These are phyloP conservation scores for Populus hybrid DNA, from an alignment of 441 rosid genomes.

Conservation along the genomic window DNA sequence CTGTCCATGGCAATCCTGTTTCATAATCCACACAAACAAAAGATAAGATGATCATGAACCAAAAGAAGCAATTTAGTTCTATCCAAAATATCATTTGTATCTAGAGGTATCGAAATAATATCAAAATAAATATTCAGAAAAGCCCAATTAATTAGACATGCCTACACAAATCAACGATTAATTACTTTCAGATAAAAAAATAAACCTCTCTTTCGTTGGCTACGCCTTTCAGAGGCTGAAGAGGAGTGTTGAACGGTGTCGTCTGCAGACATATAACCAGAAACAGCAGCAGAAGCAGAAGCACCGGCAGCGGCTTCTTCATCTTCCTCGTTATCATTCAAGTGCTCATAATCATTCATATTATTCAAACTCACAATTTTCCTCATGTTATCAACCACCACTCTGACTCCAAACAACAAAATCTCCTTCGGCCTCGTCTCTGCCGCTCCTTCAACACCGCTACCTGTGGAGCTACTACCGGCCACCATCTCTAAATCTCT, in stretches of 20 bases:
- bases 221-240: conserved; percentile 41
- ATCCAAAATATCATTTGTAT: neutral
- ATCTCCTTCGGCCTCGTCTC: conserved; percentile 43
- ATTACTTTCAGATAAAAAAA: conserved; percentile 12
- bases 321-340: conserved; percentile 25
- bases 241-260: conserved; percentile 52
- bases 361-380: conserved; percentile 91
- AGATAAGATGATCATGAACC: too few relatives aligned
- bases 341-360: conserved; percentile 76
- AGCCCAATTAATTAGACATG: neutral
- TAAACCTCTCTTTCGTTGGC: conserved; percentile 85
- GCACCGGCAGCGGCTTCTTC: neutral
- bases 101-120: neutral
- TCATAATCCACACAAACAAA: conserved; percentile 4
- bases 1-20: conserved; percentile 88
- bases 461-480: conserved; percentile 23
- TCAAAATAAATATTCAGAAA: neutral
- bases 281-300: conserved; percentile 25
- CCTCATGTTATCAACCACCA: conserved; percentile 89
- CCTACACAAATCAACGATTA: neutral
- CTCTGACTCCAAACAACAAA: conserved; percentile 86
- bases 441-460: conserved; percentile 5
- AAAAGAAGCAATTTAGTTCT: too few relatives aligned
- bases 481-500: conserved; percentile 7
- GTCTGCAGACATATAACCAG: too few relatives aligned